Percentiles rank a stretch among this genome's conserved stretches.
These are phyloP conservation scores for Plasmodium vivax DNA, from an alignment of 169 alveolate genomes.

Conservation along the genomic window DNA sequence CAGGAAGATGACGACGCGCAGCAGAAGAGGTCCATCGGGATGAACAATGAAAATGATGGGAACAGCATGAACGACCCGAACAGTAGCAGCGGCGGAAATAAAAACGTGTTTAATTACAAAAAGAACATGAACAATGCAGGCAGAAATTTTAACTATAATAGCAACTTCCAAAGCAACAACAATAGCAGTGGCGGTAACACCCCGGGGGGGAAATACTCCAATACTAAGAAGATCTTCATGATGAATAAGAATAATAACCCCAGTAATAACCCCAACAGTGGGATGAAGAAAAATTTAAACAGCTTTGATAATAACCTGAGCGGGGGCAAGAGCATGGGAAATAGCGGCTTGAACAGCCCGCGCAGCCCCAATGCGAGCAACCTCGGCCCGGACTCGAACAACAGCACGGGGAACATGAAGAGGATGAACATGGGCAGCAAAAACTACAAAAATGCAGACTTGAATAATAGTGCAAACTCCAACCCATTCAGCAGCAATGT, in stretches of 20 bases:
- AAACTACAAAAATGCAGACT: constrained; percentile 19
- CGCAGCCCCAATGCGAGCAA: background rate
- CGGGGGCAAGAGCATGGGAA: background rate
- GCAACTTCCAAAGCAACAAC: background rate
- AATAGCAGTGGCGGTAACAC: background rate
- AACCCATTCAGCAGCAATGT: constrained; percentile 2
- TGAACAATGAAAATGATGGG: background rate
- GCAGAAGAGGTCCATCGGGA: background rate
- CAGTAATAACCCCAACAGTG: background rate
- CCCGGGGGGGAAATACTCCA: background rate
- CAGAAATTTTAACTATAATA: constrained; percentile 22
- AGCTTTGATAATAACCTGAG: constrained; percentile 10
- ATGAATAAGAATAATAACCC: constrained; percentile 50
- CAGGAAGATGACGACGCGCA: constrained; percentile 16
- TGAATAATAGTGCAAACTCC: background rate
- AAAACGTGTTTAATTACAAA: constrained; percentile 24
- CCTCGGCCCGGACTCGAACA: background rate
- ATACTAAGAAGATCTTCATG: constrained; percentile 32
- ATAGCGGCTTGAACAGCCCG: background rate
- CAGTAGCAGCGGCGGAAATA: constrained; percentile 1
- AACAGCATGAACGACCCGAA: constrained; percentile 3
- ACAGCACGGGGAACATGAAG: background rate
- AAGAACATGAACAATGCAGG: constrained; percentile 9
- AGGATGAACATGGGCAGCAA: background rate
- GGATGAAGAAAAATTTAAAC: constrained; percentile 33